Evolutionary conservation across 169 alveolate genomes (phyloP).

Genomic region (Plasmodium ovale): DNA sequence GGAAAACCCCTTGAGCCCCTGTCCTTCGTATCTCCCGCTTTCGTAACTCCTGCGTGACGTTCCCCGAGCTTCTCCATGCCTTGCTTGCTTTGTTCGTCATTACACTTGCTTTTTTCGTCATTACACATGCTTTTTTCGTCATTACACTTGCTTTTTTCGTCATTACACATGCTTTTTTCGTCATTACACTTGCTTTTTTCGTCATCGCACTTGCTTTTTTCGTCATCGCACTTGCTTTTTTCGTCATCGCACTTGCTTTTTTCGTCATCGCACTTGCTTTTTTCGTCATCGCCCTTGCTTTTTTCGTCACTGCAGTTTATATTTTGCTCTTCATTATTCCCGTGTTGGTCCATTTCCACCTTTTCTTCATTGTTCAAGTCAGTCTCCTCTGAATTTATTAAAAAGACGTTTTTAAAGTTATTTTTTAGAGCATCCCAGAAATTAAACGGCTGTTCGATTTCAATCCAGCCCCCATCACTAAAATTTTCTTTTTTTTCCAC

Average conservation of each 20-base stretch:
- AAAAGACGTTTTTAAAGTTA: conserved; percentile 69
- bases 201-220: no score
- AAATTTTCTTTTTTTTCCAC: background rate
- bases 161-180: background rate
- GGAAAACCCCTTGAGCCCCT: background rate
- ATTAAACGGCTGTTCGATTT: conserved; percentile 28
- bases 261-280: no score
- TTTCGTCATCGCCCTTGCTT: background rate
- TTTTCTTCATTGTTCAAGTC: background rate
- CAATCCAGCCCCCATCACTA: conserved; percentile 43
- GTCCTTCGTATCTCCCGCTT: background rate
- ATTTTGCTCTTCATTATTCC: background rate
- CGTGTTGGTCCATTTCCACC: no score
- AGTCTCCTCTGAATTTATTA: conserved; percentile 20
- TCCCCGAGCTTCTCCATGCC: no score
- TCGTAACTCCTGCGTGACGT: no score
- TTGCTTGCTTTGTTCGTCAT: no score
- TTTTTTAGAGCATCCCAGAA: conserved; percentile 72
- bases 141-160: background rate
- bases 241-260: no score
- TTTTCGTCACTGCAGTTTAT: background rate
- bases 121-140: background rate
- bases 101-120: background rate
- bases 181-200: background rate
- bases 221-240: no score